A percentile compares a stretch with the other conserved stretches of the same genome.
phyloP scores from a whole-genome alignment of 2,329 filamentous ascomycete species.

The Aciculosporium take region DNA sequence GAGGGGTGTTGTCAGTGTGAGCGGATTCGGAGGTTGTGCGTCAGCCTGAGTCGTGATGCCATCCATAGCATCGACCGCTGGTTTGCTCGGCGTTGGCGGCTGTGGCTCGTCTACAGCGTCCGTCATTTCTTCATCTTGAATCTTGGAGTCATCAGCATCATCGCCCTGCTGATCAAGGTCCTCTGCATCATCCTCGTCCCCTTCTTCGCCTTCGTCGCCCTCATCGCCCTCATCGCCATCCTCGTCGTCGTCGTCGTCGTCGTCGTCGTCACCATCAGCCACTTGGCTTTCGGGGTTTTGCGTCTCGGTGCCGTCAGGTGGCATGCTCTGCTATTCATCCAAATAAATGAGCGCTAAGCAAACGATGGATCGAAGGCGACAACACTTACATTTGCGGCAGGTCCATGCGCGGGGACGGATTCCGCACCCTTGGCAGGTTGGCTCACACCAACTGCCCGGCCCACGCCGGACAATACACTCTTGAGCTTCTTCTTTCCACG shows the following conservation, averaged over 20 bases:
- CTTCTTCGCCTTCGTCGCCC: slow-evolving; percentile 33
- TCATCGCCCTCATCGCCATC: slow-evolving; percentile 31
- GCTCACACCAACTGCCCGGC: slow-evolving; percentile 15
- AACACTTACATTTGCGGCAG: slow-evolving; percentile 24
- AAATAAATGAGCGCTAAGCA: neutral
- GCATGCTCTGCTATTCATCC: slow-evolving; percentile 20
- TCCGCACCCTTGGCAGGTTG: slow-evolving; percentile 24
- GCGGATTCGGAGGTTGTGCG: slow-evolving; percentile 14
- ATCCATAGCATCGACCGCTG: slow-evolving; percentile 15
- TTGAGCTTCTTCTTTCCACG: slow-evolving; percentile 71
- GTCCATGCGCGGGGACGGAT: slow-evolving; percentile 23
- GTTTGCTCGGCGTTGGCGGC: slow-evolving; percentile 9
- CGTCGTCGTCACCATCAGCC: slow-evolving; percentile 30
- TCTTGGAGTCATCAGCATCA: slow-evolving; percentile 25
- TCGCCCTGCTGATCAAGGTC: slow-evolving; percentile 32
- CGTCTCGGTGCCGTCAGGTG: slow-evolving; percentile 29
- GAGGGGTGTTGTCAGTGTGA: slow-evolving; percentile 18
- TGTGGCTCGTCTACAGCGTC: slow-evolving; percentile 19
- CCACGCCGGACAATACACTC: slow-evolving; percentile 24
- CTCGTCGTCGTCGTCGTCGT: slow-evolving; percentile 30
- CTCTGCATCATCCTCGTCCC: slow-evolving; percentile 32
- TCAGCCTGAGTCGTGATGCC: slow-evolving; percentile 11
- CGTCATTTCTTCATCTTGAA: slow-evolving; percentile 24
- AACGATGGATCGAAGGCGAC: neutral
- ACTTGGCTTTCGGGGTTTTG: slow-evolving; percentile 38